phyloP scores from a whole-genome alignment of 2,329 filamentous ascomycete species.

The Penicillium griseofulvum region DNA sequence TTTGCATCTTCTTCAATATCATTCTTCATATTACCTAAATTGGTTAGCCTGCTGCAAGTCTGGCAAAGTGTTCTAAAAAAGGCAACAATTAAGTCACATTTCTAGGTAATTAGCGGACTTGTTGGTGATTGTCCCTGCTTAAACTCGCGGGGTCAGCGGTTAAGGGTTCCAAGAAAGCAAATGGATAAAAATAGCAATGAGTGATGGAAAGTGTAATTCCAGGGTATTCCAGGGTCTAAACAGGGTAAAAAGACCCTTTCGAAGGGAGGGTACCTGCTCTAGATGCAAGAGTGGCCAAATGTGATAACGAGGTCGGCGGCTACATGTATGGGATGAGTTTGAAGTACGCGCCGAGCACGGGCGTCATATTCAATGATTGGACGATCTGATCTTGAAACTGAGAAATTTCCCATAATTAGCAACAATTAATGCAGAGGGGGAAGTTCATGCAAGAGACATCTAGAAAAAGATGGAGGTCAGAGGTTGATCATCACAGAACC shows the following conservation, averaged over 20 bases:
- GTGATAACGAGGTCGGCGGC: conserved; percentile 24
- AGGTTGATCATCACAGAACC: neutral
- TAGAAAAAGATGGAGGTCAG: neutral
- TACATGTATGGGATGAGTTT: conserved; percentile 21
- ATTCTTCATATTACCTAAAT: conserved; percentile 28
- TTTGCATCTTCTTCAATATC: conserved; percentile 32
- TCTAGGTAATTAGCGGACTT: conserved; percentile 24
- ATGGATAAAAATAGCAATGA: conserved; percentile 24
- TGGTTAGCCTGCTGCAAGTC: conserved; percentile 24
- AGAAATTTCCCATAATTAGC: conserved; percentile 27
- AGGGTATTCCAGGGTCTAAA: neutral
- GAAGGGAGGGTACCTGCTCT: conserved; percentile 1
- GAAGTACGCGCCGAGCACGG: conserved; percentile 23
- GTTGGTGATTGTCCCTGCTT: conserved; percentile 16
- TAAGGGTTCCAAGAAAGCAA: conserved; percentile 7
- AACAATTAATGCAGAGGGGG: conserved; percentile 8
- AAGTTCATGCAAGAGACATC: neutral
- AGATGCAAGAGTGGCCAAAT: conserved; percentile 7
- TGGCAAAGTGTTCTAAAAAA: conserved; percentile 28
- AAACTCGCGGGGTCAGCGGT: conserved; percentile 21
- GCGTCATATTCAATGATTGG: conserved; percentile 13
- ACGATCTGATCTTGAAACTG: neutral
- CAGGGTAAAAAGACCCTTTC: neutral
- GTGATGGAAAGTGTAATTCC: conserved; percentile 11
- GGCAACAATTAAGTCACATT: conserved; percentile 28